Base-by-base conservation (phyloP, 148 eudicot species). In the Euryodendron excelsum region DNA sequence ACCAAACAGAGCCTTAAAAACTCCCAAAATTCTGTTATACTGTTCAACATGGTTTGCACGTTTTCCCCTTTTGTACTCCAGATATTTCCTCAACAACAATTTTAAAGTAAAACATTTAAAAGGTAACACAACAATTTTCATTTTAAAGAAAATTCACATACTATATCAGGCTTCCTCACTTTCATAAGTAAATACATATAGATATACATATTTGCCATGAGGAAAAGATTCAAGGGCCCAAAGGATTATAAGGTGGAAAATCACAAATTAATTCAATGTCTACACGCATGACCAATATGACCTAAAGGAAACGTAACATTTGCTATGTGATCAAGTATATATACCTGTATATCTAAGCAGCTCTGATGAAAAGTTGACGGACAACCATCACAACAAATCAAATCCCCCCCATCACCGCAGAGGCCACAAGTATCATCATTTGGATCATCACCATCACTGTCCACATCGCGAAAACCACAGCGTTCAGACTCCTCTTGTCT, bases 371-470 rank as follows among this genome's bases (percentile, higher is more conserved):
- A 92, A 31, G 99, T 96, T 65, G 99, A 93, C 28, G 99, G 98
- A 75, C 99, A 96, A 77, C 99, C 87, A 80, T 96, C 99, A 85
- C 99, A 96, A 80, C 99, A 96, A 58, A 96, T 96, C 83, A 96
- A 86, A 83, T 96, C 93, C 69, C 99, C 99, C 65, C 99, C 99
- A 88, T 96, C 99, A 75, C 97, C 98, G 52, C 99, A 96, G 12
- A 93, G 86, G 45, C 95, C 92, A 81, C 99, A 96, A 4, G 98
- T 90, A 79, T 96, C 99, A 82, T 96, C 99, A 88, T 96, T 91
- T 52, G 98, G 95, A 85, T 96, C 99, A 76, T 96, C 92, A 73
- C 98, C 97, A 74, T 87, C 87, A 71, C 87, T 84, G 82, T 91
- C 87, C 69, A 96, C 82, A 61, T 58, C 55, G 77, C 88, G 77